A percentile compares a stretch with the other conserved stretches of the same genome.
Evolutionary conservation across 169 alveolate species (phyloP).

Genomic region (Hepatocystis sp.): DNA sequence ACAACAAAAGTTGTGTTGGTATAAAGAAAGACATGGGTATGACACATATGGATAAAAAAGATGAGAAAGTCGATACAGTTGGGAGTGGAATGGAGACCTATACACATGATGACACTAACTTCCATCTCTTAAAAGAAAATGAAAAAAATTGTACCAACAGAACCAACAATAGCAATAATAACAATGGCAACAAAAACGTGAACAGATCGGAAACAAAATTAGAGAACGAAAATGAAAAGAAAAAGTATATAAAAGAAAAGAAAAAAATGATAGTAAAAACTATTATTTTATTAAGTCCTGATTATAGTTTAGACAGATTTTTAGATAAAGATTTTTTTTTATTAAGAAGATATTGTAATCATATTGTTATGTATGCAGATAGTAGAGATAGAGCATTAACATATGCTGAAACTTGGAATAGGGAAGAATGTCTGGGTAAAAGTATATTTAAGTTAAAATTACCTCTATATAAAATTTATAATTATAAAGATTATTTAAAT

Average conservation of each 20-base stretch:
- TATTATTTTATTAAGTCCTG: conserved; percentile 87
- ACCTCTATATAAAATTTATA: conserved; percentile 65
- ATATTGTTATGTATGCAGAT: conserved; percentile 90
- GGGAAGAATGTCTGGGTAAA: conserved; percentile 83
- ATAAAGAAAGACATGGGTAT: no score
- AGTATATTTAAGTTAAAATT: conserved; percentile 80
- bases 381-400: conserved; percentile 86
- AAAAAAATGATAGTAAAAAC: conserved; percentile 83
- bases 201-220: background rate
- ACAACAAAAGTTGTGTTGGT: no score
- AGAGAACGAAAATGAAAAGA: background rate
- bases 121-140: no score
- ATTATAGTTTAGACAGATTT: conserved; percentile 85
- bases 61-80: background rate
- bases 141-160: background rate
- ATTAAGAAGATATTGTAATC: conserved; percentile 88
- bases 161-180: background rate
- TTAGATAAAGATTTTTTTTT: conserved; percentile 86
- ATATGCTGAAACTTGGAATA: conserved; percentile 81
- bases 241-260: conserved; percentile 18
- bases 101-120: background rate
- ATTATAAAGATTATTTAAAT: conserved; percentile 62
- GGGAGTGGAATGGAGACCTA: background rate
- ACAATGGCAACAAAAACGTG: background rate
- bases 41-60: background rate